Evolutionary conservation across 805 yeast species (phyloP).

Genomic region (Zygotorulaspora sp.): DNA sequence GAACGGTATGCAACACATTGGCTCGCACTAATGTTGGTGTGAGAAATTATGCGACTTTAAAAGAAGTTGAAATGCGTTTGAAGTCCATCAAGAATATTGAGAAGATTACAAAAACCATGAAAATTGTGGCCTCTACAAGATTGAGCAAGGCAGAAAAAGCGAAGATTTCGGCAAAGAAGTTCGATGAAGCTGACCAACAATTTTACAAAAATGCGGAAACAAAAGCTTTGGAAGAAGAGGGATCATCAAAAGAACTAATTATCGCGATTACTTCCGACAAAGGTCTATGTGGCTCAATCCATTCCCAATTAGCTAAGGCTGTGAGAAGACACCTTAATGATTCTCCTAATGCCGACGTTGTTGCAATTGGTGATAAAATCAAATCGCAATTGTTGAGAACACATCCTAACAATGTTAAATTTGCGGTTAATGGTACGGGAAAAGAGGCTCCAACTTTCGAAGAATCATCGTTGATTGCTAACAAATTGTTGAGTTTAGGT

Average conservation of each 20-base stretch:
- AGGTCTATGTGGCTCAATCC: slow-evolving; percentile 98
- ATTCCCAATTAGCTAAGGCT: slow-evolving; percentile 87
- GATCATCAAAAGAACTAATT: slow-evolving; percentile 61
- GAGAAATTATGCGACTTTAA: slow-evolving; percentile 95
- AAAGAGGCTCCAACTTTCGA: slow-evolving; percentile 92
- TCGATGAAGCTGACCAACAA: slow-evolving; percentile 72
- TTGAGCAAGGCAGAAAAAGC: slow-evolving; percentile 93
- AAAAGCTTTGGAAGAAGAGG: slow-evolving; percentile 44
- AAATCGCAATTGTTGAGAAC: slow-evolving; percentile 87
- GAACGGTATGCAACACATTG: slow-evolving; percentile 10
- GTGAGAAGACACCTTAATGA: slow-evolving; percentile 65
- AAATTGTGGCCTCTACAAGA: slow-evolving; percentile 97
- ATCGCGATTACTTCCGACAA: slow-evolving; percentile 93
- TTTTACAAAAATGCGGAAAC: slow-evolving; percentile 83
- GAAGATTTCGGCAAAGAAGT: slow-evolving; percentile 80
- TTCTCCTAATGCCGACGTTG: slow-evolving; percentile 67
- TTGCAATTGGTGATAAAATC: slow-evolving; percentile 91
- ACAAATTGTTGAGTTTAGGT: slow-evolving; percentile 59
- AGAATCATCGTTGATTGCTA: slow-evolving; percentile 86
- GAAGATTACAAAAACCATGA: slow-evolving; percentile 99
- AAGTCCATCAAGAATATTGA: slow-evolving; percentile 98
- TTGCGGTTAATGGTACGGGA: slow-evolving; percentile 88
- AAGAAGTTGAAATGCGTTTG: slow-evolving; percentile 97
- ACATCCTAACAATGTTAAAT: slow-evolving; percentile 58
- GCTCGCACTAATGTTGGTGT: slow-evolving; percentile 11